Conservation (phyloP, 2,329 filamentous ascomycete genomes). For the Epichloe glyceriae region DNA sequence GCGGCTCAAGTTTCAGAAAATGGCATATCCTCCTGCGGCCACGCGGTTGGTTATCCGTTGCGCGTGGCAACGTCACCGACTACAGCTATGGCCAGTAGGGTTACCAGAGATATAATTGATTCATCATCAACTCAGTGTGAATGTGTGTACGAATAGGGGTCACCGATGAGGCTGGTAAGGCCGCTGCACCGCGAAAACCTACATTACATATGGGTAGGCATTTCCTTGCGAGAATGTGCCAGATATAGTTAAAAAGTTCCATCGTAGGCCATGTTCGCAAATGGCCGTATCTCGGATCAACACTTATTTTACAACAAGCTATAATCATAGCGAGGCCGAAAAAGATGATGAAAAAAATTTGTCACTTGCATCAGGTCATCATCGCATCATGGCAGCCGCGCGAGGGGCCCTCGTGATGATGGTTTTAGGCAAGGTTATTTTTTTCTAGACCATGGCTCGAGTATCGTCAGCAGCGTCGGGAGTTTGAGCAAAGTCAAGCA, state of each 20-base stretch:
- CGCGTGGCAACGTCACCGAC: conserved; percentile 14
- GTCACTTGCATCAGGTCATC: conserved; percentile 57
- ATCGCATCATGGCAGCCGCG: conserved; percentile 52
- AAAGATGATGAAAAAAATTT: conserved; percentile 10
- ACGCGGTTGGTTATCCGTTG: conserved; percentile 14
- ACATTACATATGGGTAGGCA: not conserved
- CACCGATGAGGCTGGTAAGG: not conserved
- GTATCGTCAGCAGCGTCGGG: conserved; percentile 32
- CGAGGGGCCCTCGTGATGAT: conserved; percentile 55
- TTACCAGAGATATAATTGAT: conserved; percentile 29
- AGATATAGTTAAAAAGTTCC: not conserved
- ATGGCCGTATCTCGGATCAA: too few relatives aligned
- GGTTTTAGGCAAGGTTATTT: conserved; percentile 53
- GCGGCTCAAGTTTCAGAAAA: conserved; percentile 5
- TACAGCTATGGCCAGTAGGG: conserved; percentile 21
- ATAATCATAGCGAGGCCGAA: not conserved
- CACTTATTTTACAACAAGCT: not conserved
- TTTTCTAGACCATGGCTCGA: conserved; percentile 45
- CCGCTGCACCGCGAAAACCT: not conserved
- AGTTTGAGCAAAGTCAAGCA: conserved; percentile 17
- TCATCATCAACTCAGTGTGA: conserved; percentile 19
- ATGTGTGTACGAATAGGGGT: not conserved
- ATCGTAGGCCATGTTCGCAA: not conserved
- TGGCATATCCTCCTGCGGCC: conserved; percentile 16
- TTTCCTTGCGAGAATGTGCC: not conserved